Percentiles rank a stretch among this genome's conserved stretches.
These are phyloP conservation scores for Mortierella sp. DNA, from an alignment of 371 early-diverging fungal genomes.

Conservation along the genomic window DNA sequence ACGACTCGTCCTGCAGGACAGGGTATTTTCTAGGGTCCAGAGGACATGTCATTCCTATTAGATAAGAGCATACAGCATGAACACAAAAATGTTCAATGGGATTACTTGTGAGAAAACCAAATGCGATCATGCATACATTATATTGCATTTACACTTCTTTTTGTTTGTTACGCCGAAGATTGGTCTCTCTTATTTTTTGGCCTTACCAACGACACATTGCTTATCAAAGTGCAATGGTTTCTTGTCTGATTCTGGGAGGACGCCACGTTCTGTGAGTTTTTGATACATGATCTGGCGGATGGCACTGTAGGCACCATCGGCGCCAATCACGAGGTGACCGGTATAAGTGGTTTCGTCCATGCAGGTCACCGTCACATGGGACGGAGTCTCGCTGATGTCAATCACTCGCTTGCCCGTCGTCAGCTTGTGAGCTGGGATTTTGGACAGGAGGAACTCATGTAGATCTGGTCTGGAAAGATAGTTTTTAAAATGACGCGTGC, in stretches of 20 bases:
- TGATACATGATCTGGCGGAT: constrained; percentile 46
- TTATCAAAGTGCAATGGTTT: constrained; percentile 42
- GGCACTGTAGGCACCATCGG: constrained; percentile 53
- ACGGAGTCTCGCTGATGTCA: constrained; percentile 28
- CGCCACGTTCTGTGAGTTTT: constrained; percentile 25
- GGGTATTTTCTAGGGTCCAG: constrained; percentile 50
- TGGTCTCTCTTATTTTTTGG: neutral
- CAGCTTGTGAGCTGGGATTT: constrained; percentile 40
- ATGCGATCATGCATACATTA: too few species aligned
- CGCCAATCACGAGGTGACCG: constrained; percentile 43
- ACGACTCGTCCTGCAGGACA: constrained; percentile 38
- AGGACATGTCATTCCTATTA: constrained; percentile 40
- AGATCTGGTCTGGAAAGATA: constrained; percentile 28
- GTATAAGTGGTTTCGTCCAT: constrained; percentile 47
- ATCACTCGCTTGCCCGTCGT: constrained; percentile 52
- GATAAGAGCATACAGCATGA: neutral
- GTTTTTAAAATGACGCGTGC: neutral
- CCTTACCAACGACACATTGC: constrained; percentile 52
- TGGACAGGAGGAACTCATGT: constrained; percentile 34
- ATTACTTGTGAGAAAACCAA: too few species aligned
- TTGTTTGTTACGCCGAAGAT: neutral
- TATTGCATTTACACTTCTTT: too few species aligned
- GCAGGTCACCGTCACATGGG: constrained; percentile 38
- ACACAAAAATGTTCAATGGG: too few species aligned
- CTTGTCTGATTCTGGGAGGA: constrained; percentile 38